Percentiles rank a stretch among this genome's conserved stretches.
Evolutionary conservation across 768 basidiomycete species (phyloP).

Genomic region (Amanita jacksonii): DNA sequence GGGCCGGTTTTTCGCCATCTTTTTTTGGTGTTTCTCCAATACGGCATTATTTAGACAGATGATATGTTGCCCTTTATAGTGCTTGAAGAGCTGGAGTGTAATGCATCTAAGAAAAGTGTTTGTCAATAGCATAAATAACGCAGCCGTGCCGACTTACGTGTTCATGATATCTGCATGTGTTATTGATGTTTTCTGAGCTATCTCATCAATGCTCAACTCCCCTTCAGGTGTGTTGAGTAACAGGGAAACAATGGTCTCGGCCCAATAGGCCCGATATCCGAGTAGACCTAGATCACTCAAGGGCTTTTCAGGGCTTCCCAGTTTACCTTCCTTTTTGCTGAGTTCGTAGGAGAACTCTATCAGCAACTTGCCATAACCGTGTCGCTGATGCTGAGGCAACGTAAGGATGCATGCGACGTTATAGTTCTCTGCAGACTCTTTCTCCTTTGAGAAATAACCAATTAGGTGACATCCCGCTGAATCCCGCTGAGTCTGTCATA

Average conservation of each 20-base stretch:
- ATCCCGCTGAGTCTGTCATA: conserved; percentile 66
- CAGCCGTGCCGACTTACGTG: conserved; percentile 56
- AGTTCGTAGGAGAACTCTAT: conserved; percentile 99
- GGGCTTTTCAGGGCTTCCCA: conserved; percentile 97
- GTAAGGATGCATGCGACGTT: conserved; percentile 99
- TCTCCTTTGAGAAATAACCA: conserved; percentile 99
- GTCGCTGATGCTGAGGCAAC: conserved; percentile 95
- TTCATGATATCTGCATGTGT: conserved; percentile 97
- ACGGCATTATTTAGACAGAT: conserved; percentile 88
- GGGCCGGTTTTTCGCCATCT: conserved; percentile 65
- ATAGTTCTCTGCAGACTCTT: conserved; percentile 95
- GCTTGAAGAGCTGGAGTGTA: conserved; percentile 90
- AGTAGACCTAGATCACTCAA: conserved; percentile 89
- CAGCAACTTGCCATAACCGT: conserved; percentile 89
- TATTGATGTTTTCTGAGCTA: conserved; percentile 91
- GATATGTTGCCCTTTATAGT: conserved; percentile 91
- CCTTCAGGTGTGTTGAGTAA: conserved; percentile 65
- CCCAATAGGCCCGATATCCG: conserved; percentile 94
- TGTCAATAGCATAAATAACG: conserved; percentile 7
- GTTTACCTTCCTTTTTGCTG: conserved; percentile 91
- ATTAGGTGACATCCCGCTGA: conserved; percentile 87
- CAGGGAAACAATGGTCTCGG: conserved; percentile 89
- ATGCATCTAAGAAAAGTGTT: conserved; percentile 57
- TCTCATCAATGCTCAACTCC: conserved; percentile 91
- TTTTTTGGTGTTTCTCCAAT: conserved; percentile 84